Conservation (phyloP, 352 stramenopile species). For the Blastocystis sp. region DNA sequence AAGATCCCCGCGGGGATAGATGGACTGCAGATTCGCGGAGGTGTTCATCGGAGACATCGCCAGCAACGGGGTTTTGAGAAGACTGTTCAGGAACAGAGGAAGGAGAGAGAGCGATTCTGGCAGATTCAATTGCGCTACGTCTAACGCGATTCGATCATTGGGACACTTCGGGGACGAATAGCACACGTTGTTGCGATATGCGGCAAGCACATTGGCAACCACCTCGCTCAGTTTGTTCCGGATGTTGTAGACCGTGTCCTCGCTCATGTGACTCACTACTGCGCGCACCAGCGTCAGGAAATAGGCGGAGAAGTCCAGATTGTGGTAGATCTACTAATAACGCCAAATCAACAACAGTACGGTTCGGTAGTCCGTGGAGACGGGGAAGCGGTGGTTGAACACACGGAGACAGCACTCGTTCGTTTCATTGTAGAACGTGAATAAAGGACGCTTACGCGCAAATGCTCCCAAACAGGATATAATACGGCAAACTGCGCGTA, state of each 20-base stretch:
- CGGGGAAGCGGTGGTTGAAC: slow-evolving; percentile 49
- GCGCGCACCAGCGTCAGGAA: slow-evolving; percentile 19
- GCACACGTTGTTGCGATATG: slow-evolving; percentile 44
- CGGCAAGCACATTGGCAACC: slow-evolving; percentile 23
- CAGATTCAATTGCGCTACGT: slow-evolving; percentile 21
- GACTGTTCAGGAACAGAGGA: slow-evolving; percentile 21
- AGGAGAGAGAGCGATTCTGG: slow-evolving; percentile 29
- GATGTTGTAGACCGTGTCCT: not conserved
- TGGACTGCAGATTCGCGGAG: not conserved
- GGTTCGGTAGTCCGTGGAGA: slow-evolving; percentile 12
- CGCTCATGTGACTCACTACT: not conserved
- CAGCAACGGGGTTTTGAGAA: slow-evolving; percentile 17
- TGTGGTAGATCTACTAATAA: not conserved
- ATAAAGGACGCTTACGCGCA: not conserved
- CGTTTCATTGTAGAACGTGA: slow-evolving; percentile 29
- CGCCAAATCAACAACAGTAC: too few relatives aligned
- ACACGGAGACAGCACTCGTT: slow-evolving; percentile 37
- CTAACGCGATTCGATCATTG: not conserved
- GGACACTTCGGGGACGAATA: not conserved
- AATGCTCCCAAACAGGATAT: not conserved
- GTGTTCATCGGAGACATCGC: slow-evolving; percentile 51
- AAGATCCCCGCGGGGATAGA: slow-evolving; percentile 38
- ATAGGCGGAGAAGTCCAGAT: slow-evolving; percentile 7
- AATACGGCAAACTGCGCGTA: slow-evolving; percentile 57
- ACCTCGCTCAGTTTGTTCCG: not conserved